Evolutionary conservation across 345 rosid genomes (phyloP).

Genomic region (Hibiscus mutabilis): DNA sequence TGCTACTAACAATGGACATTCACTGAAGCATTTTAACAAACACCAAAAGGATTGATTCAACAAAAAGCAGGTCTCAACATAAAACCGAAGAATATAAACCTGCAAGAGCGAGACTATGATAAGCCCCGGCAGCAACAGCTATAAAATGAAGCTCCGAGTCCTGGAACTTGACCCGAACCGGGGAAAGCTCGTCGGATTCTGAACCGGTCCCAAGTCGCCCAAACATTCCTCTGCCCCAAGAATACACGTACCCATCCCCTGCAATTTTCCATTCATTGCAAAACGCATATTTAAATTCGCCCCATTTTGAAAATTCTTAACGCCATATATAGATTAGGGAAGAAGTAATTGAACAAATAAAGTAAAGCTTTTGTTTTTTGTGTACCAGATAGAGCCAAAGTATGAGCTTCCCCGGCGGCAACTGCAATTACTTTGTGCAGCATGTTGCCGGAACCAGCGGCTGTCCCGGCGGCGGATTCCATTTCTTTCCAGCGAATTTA

Average conservation of each 20-base stretch:
- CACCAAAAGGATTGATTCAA: no score
- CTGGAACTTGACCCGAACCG: conserved; percentile 45
- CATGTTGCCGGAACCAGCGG: conserved; percentile 24
- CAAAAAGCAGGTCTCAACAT: no score
- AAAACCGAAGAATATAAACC: no score
- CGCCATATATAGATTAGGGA: background rate
- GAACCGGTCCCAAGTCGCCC: conserved; percentile 78
- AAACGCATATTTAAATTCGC: no score
- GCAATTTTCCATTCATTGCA: conserved; percentile 5
- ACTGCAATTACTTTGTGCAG: conserved; percentile 37
- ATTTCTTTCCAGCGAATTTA: conserved; percentile 16
- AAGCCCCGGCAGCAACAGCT: conserved; percentile 81
- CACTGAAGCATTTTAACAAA: no score
- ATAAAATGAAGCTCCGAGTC: conserved; percentile 38
- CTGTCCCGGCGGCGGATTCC: conserved; percentile 26
- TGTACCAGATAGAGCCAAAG: conserved; percentile 36
- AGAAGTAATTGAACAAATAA: background rate
- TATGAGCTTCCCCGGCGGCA: conserved; percentile 83
- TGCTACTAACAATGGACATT: no score
- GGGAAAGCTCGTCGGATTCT: conserved; percentile 61
- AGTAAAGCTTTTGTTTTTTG: background rate
- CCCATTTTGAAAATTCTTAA: background rate
- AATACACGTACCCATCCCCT: conserved; percentile 73
- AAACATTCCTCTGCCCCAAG: conserved; percentile 95
- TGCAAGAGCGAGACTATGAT: conserved; percentile 64